Base-by-base conservation (phyloP, 768 basidiomycete species). In the Lyophyllum decastes region DNA sequence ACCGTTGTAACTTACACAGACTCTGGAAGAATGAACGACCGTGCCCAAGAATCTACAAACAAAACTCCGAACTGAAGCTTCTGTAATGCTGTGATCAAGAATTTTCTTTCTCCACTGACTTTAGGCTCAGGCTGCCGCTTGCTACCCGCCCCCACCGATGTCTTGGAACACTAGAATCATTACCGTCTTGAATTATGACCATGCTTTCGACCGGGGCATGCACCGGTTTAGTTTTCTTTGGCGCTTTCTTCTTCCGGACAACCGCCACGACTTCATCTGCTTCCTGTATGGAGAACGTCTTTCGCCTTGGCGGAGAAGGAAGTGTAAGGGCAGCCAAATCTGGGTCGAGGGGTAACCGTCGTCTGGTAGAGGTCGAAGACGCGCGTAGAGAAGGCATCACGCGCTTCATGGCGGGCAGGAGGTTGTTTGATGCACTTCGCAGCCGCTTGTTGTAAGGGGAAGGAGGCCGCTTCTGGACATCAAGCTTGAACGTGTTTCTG, bases 91-190 rank as follows among this genome's bases (percentile, higher is more conserved):
- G 5, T 16, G 35, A 38, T 27, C 24, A 55, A 40, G 27, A 47
- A 26, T 64, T 64, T 44, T 64, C 62, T 48, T 64, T 64, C 30
- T 64, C 52, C 12, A 59, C 35, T 6, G 57, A 55, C 25, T 51
- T 49, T 30, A 14, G 26, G 33, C 30, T 51, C 41, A 22, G 21
- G 33, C 30, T 51, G 2, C 33, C 30, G 12, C 48, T 59, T 19
- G 25, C 30, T 41, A 52, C 50, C 30, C 58, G 44, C 38, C 38
- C 44, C 11, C 44, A 50, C 38, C 43, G 52, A 19, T 49, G 50
- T 33, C 50, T 55, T 49, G 41, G 14, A 10, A 24, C 38, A 50
- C 40, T 3, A 45, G 49, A 14, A 34, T 55, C 61, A 27, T 47
- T 35, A 43, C 33, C 45, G 44, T 55, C 55, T 10, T 57, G 27